Conservation (phyloP, 2,329 filamentous ascomycete genomes). For the Rutstroemia sp. region DNA sequence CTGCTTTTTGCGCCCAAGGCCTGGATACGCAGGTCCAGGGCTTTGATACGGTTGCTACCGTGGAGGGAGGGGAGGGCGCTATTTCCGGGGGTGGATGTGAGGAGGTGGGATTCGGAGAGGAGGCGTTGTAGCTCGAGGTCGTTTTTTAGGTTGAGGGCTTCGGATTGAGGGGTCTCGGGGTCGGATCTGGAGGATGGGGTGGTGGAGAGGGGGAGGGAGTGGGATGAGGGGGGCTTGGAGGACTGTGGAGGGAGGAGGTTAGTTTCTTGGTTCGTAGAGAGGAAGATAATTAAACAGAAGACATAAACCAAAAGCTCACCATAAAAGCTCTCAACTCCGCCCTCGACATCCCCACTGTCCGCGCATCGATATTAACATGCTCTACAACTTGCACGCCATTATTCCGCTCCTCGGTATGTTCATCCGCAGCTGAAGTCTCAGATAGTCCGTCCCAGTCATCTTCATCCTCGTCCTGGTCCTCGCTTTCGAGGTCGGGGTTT, state of each 20-base stretch:
- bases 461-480: slow-evolving; percentile 24
- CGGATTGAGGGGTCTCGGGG: slow-evolving; percentile 12
- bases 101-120: slow-evolving; percentile 83
- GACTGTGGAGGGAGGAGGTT: slow-evolving; percentile 12
- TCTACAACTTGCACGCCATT: slow-evolving; percentile 38
- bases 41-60: slow-evolving; percentile 71
- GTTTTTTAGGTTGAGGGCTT: slow-evolving; percentile 66
- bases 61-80: slow-evolving; percentile 36
- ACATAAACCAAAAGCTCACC: slow-evolving; percentile 36
- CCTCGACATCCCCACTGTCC: slow-evolving; percentile 45
- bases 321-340: slow-evolving; percentile 73
- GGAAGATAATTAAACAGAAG: too few species aligned
- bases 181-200: neutral
- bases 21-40: slow-evolving; percentile 76
- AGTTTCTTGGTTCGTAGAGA: neutral
- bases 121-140: slow-evolving; percentile 88
- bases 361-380: slow-evolving; percentile 27
- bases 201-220: neutral
- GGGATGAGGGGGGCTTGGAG: slow-evolving; percentile 25
- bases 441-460: slow-evolving; percentile 63
- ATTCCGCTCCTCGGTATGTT: slow-evolving; percentile 34
- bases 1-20: slow-evolving; percentile 71
- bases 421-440: neutral
- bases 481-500: slow-evolving; percentile 16
- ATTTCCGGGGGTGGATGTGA: slow-evolving; percentile 43